Evolutionary conservation across 2,329 filamentous ascomycete genomes (phyloP).

Genomic region (Fusarium duplospermum): DNA sequence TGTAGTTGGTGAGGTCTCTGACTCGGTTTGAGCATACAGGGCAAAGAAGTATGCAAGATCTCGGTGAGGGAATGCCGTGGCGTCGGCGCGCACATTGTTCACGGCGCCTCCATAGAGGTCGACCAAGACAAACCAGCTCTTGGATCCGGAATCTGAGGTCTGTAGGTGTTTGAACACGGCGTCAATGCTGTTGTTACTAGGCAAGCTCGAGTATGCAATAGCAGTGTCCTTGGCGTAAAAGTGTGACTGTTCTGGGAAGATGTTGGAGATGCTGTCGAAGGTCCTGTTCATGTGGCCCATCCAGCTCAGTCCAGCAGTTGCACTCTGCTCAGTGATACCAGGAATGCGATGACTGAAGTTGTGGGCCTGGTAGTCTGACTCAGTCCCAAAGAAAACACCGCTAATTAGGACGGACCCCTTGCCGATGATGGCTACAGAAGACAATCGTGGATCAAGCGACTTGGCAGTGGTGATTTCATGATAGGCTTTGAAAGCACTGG

Average conservation of each 20-base stretch:
- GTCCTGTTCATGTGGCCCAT: not conserved
- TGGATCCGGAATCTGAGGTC: not conserved
- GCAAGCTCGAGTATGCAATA: not conserved
- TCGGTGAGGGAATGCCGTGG: not conserved
- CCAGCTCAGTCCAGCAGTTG: not conserved
- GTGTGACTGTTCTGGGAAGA: not conserved
- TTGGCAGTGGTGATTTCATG: not conserved
- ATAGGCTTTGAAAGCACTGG: not conserved
- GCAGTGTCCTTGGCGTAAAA: conserved; percentile 14
- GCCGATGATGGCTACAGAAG: not conserved
- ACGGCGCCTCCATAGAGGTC: not conserved
- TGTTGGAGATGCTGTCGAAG: not conserved
- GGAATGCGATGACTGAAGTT: not conserved
- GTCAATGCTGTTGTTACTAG: not conserved
- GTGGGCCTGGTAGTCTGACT: not conserved
- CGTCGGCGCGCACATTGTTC: not conserved
- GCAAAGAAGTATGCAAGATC: not conserved
- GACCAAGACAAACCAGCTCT: not conserved
- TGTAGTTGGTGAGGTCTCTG: not conserved
- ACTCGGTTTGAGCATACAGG: not conserved
- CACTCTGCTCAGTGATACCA: not conserved
- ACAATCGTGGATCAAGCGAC: not conserved
- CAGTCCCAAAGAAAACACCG: not conserved
- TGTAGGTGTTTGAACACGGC: not conserved
- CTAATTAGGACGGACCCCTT: not conserved